Base-by-base conservation (phyloP, 768 basidiomycete species). In the Lactarius sp. region DNA sequence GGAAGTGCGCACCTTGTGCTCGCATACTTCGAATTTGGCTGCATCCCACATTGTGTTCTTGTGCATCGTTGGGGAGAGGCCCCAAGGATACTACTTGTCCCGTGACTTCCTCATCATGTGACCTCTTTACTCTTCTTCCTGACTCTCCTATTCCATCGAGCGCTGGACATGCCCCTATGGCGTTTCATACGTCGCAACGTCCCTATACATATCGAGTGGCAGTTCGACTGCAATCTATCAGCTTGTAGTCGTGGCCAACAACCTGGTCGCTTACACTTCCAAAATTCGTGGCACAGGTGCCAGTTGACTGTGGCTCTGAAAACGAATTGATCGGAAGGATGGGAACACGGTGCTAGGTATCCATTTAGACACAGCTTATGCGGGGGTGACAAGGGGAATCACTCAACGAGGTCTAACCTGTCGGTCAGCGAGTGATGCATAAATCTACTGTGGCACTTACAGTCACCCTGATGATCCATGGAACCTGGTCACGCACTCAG, bases 131-230 rank as follows among this genome's bases (percentile, higher is more conserved):
- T 2, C 1, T 2, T 22, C 2, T 2, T 22, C 22, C 22, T 22
- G n/a, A n/a, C n/a, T n/a, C 2, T 2, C 22, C 22, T 22, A 22
- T 22, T 22, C 22, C 22, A 22, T 22, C 22, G 22, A 2, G 22
- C 96, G 81, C 68, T 92, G 86, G 10, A 96, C 83, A 69, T 84
- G 84, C 0, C 97, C 97, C 68, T 96, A 98, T 69, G 94, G 95
- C 2, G 92, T 92, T 74, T 99, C 97, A 72, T 97, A 98, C 0
- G 86, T 93, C 0, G 95, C 96, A 60, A 85, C 82, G 54, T 87
- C 85, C 64, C 81, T 87, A 64, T 88, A 86, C 56, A 99, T 92
- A 66, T 90, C 80, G 55, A 98, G 77, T 0, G 96, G 97, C 2
- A 98, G 73, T 73, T 97, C 92, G 73, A 97, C 92, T 94, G 66